Evolutionary conservation across 164 flowering plant genomes (phyloP), one percentile per base, ranked within the genome.

Genomic region (Vitis labrusca): DNA sequence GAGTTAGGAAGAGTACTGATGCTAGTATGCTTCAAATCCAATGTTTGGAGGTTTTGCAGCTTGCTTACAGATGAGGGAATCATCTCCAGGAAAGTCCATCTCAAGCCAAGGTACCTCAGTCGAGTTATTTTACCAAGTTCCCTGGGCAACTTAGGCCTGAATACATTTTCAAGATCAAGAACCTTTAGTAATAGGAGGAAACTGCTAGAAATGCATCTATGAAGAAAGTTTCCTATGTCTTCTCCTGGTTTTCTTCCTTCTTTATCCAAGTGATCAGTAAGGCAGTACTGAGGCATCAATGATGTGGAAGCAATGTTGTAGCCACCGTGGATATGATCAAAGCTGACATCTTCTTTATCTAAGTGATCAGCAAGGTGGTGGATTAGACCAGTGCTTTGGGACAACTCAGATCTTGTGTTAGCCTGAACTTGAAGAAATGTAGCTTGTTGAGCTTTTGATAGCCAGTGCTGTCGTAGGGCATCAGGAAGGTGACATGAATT

Each of bases 81-180:
- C 0, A 30, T 47, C 16, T 74, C 77, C 29, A 74, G 47, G 53
- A 59, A 63, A 10, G 82, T 77, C 64, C 67, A 58, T 44, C 82
- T 72, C 50, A 82, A 71, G 7, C 81, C 83, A 7, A 82, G 47
- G 54, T 77, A 77, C 63, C 66, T 79, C 29, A 79, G 57, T 6
- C 51, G 69, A 37, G 58, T 48, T 10, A 82, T 51, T 2, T 73
- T 52, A 2, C 77, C 79, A 0, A 82, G 49, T 48, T 69, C 30
- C 3, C 75, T 59, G 11, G 85, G 81, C 13, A 82, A 47, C 6
- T 19, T 17, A 9, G 83, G 81, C 12, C 65, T 71, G 56, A 63
- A 73, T 1, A 79, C 82, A 0, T 76, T 67, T 27, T 77, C 81
- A 0, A 82, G 71, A 64, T 79, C 83, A 59, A 82, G 76, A 47